phyloP scores from a whole-genome alignment of 805 yeast genomes.

The Wickerhamiella vanderwaltii region DNA sequence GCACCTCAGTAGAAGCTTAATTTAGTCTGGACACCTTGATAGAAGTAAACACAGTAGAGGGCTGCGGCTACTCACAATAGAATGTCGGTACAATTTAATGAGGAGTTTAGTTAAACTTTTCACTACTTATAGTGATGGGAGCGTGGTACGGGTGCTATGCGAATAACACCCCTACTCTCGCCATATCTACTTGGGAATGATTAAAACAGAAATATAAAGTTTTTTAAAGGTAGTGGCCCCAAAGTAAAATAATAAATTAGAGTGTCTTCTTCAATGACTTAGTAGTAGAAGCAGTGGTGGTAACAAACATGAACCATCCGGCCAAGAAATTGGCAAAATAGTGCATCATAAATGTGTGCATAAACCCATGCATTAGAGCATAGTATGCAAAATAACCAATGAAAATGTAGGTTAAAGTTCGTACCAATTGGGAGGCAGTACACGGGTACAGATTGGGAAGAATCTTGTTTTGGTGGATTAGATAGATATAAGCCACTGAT shows the following conservation, averaged over 20 bases:
- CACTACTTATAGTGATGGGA: too few relatives aligned
- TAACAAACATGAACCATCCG: conserved; percentile 9
- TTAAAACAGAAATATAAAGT: too few relatives aligned
- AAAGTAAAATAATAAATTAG: conserved; percentile 7
- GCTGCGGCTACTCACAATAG: conserved; percentile 10
- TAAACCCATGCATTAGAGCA: conserved; percentile 58
- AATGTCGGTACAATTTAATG: conserved; percentile 11
- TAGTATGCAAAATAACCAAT: conserved; percentile 45
- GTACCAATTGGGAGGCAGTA: conserved; percentile 19
- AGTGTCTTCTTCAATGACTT: neutral
- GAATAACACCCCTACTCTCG: too few relatives aligned
- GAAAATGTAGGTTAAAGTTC: conserved; percentile 26
- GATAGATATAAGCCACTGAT: conserved; percentile 41
- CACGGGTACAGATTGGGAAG: neutral
- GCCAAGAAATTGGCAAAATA: conserved; percentile 43
- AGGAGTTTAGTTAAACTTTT: neutral
- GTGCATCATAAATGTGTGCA: conserved; percentile 72
- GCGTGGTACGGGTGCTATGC: too few relatives aligned
- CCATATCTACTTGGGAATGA: too few relatives aligned
- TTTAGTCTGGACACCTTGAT: conserved; percentile 13
- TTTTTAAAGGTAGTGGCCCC: too few relatives aligned
- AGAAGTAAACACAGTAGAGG: conserved; percentile 12
- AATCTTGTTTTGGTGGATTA: conserved; percentile 32
- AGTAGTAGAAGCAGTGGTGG: neutral
- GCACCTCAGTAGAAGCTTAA: conserved; percentile 13